Conservation (phyloP, 2,329 filamentous ascomycete species). For the Talaromyces sp. region DNA sequence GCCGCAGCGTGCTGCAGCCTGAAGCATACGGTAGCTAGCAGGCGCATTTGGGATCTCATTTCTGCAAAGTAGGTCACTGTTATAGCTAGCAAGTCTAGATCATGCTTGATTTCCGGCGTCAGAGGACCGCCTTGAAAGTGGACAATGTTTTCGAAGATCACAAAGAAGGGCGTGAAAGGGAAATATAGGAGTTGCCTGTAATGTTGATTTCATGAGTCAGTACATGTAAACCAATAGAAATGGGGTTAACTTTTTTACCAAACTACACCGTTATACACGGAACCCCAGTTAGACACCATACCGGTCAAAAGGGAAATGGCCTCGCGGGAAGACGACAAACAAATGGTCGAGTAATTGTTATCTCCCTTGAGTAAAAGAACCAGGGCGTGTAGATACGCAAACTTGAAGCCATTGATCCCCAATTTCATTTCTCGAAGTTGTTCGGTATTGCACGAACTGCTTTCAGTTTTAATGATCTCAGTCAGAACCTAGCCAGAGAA, state of each 20-base stretch:
- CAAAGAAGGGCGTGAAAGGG: neutral
- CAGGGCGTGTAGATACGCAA: neutral
- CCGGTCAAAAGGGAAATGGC: conserved; percentile 10
- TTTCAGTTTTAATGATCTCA: neutral
- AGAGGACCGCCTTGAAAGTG: neutral
- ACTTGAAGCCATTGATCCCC: neutral
- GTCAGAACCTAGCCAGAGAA: neutral
- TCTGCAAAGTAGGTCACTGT: neutral
- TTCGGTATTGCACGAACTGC: neutral
- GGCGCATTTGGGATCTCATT: neutral
- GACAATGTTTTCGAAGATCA: neutral
- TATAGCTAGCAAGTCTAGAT: neutral
- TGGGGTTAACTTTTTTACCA: conserved; percentile 7
- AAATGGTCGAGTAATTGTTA: neutral
- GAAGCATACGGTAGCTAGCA: neutral
- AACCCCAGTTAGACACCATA: conserved; percentile 13
- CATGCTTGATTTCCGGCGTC: neutral
- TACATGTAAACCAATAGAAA: neutral
- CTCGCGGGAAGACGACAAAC: conserved; percentile 12
- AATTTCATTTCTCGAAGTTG: neutral
- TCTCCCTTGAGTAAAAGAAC: neutral
- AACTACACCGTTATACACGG: conserved; percentile 14
- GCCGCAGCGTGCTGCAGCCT: neutral
- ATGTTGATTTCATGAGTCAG: neutral
- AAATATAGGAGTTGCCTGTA: neutral